phyloP scores from a whole-genome alignment of 2,329 filamentous ascomycete species.

The Colletotrichum kahawae region DNA sequence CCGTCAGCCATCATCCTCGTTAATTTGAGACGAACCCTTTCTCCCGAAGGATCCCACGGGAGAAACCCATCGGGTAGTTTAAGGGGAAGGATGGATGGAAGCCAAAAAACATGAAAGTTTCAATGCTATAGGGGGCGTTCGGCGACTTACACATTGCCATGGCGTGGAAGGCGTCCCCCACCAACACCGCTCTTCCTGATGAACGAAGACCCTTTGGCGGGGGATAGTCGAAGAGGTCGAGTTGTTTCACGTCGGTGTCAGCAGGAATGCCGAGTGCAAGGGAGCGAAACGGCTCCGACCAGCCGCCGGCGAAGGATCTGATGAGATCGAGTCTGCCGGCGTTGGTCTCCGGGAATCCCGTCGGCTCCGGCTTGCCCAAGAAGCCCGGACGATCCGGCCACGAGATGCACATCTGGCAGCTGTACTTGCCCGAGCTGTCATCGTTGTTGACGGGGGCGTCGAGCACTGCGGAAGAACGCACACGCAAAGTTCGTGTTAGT shows the following conservation, averaged over 20 bases:
- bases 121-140: not conserved
- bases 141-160: conserved; percentile 63
- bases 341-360: conserved; percentile 45
- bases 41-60: not conserved
- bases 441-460: conserved; percentile 50
- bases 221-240: conserved; percentile 54
- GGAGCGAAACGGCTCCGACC: conserved; percentile 54
- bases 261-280: conserved; percentile 45
- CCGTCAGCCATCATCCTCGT: not conserved
- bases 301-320: conserved; percentile 46
- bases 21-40: not conserved
- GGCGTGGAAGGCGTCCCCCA: conserved; percentile 61
- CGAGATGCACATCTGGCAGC: conserved; percentile 55
- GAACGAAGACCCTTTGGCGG: conserved; percentile 41
- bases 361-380: conserved; percentile 29
- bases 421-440: conserved; percentile 36
- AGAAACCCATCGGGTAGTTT: not conserved
- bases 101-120: not conserved
- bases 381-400: conserved; percentile 50
- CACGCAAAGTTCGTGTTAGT: not conserved
- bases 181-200: conserved; percentile 46
- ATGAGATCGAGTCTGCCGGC: conserved; percentile 46
- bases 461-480: conserved; percentile 39
- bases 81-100: not conserved
- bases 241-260: conserved; percentile 45